phyloP scores from a whole-genome alignment of 176 grass and related monocot species.

The Zoysia japonica region DNA sequence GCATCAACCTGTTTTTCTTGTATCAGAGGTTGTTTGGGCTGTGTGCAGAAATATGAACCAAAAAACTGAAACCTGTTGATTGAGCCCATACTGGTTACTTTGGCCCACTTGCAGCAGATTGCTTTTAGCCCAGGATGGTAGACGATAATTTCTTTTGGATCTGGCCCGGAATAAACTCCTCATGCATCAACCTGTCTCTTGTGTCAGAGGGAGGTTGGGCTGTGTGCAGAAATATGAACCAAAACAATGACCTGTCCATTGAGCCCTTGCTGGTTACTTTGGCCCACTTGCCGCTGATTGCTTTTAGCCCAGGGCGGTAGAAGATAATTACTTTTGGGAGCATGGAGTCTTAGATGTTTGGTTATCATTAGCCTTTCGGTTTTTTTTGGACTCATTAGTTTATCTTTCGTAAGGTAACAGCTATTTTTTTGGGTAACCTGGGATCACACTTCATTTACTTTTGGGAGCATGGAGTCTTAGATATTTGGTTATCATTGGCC shows the following conservation, averaged over 20 bases:
- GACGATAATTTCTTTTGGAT: background rate
- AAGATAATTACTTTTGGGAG: background rate
- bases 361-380: background rate
- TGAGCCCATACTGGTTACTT: slow-evolving; percentile 3
- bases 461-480: background rate
- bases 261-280: background rate
- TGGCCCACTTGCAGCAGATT: background rate
- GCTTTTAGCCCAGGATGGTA: background rate
- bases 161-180: background rate
- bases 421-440: background rate
- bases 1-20: background rate
- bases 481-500: background rate
- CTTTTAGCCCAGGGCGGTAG: background rate
- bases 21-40: background rate
- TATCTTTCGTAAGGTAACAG: background rate
- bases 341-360: background rate
- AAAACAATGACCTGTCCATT: background rate
- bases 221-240: background rate
- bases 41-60: background rate
- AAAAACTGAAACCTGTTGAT: background rate
- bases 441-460: slow-evolving; percentile 21
- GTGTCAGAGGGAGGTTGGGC: background rate
- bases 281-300: background rate
- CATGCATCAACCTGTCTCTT: background rate
- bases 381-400: background rate